Conservation (phyloP, 805 yeast genomes). For the Starmerella apicola region DNA sequence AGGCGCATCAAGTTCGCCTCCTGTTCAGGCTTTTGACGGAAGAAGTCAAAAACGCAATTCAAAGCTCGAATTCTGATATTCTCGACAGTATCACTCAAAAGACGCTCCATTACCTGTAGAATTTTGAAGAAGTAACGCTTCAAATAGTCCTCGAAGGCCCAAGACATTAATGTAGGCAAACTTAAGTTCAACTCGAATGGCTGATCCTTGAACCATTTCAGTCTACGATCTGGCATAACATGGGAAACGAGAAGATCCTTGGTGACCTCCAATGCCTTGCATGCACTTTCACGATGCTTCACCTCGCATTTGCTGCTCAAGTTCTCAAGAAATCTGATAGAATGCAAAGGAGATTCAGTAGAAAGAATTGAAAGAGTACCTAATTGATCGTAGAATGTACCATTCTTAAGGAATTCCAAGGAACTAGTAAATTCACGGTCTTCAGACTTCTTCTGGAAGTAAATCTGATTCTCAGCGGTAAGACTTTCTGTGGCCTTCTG, state of each 20-base stretch:
- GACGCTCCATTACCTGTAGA: conserved; percentile 59
- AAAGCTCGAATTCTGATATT: conserved; percentile 73
- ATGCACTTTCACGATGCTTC: conserved; percentile 84
- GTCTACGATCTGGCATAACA: conserved; percentile 69
- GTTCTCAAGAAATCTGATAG: conserved; percentile 69
- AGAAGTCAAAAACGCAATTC: conserved; percentile 62
- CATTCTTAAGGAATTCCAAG: conserved; percentile 65
- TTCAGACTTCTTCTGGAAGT: conserved; percentile 61
- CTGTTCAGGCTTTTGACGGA: conserved; percentile 87
- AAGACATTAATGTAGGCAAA: conserved; percentile 51
- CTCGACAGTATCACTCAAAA: conserved; percentile 83
- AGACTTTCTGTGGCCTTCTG: conserved; percentile 55
- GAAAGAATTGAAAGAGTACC: conserved; percentile 84
- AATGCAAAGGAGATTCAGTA: conserved; percentile 92
- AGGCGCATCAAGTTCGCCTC: conserved; percentile 79
- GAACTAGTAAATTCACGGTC: conserved; percentile 71
- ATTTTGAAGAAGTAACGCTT: conserved; percentile 66
- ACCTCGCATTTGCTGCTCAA: conserved; percentile 69
- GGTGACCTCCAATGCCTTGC: conserved; percentile 79
- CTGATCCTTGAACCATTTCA: conserved; percentile 68
- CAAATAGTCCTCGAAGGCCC: conserved; percentile 80
- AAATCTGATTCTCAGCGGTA: conserved; percentile 57
- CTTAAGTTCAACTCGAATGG: conserved; percentile 37
- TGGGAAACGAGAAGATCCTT: conserved; percentile 81
- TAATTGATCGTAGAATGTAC: conserved; percentile 91